Evolutionary conservation across 257 asterid species (phyloP), one percentile per base, ranked within the genome.

Genomic region (Nicotiana knightiana): DNA sequence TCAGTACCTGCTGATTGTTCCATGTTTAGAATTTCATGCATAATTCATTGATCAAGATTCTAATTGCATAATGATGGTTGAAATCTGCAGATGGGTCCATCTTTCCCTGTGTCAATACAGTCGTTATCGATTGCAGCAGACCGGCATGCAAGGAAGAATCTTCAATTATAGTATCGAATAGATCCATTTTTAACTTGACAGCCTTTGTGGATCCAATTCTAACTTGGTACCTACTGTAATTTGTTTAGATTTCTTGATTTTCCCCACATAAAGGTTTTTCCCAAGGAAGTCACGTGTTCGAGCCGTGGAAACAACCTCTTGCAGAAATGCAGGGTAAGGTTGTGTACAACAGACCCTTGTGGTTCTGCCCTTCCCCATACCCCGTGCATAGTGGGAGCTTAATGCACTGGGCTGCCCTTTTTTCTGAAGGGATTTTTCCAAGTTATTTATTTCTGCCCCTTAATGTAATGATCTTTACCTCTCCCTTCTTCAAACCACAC

Each of bases 111-210:
- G 61, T 86, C 98, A 8, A 91, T 95, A 85, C 97, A 91, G 76
- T 95, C 99, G 0, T 76, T 95, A 86, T 92, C 99, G 1, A 84
- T 93, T 88, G 99, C 97, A 54, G 97, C 94, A 4, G 99, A 95
- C 61, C 93, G 93, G 53, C 79, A 84, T 90, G 91, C 82, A 87
- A 90, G 89, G 90, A 79, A 87, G 88, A 90, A 91, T n/a, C 48
- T 81, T 57, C 78, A 81, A 81, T 81, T 48, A 80, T 46, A n/a
- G 64, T 26, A 28, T 80, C 61, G 30, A 46, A 0, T 10, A 21
- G 57, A 43, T 21, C 82, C 35, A 59, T 35, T 43, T 43, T 21
- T 37, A 18, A 67, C 32, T 35, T 35, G 61, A 55, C 18, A 55
- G 9, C 4, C 61, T 55, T 55, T 16, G 18, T 58, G n/a, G 63